A percentile compares a stretch with the other conserved stretches of the same genome.
These are phyloP conservation scores for Cutaneotrichosporon spelunceum DNA, from an alignment of 1,284 basidiomycete species.

Conservation along the genomic window DNA sequence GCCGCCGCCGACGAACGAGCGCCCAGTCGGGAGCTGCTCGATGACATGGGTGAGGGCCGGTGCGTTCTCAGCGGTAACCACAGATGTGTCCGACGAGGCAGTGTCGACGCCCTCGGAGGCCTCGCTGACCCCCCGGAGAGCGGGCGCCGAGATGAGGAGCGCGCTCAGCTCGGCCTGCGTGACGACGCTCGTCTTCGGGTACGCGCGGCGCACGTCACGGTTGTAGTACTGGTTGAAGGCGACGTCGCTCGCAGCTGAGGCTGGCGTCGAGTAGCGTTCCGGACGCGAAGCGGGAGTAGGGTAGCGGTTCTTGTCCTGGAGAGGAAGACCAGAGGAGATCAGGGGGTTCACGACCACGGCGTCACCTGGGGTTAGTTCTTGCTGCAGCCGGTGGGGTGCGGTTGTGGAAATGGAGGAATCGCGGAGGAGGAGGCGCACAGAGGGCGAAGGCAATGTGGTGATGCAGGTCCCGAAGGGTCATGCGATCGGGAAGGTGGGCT, in stretches of 20 bases:
- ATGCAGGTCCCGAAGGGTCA: too few species aligned
- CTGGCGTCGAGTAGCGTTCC: constrained; percentile 79
- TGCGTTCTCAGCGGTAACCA: constrained; percentile 51
- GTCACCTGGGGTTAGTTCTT: constrained; percentile 55
- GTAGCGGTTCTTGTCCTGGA: constrained; percentile 68
- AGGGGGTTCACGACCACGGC: constrained; percentile 65
- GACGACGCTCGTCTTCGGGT: constrained; percentile 79
- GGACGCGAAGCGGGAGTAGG: constrained; percentile 82
- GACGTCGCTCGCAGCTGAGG: constrained; percentile 68
- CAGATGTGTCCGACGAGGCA: constrained; percentile 27
- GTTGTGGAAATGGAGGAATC: constrained; percentile 58
- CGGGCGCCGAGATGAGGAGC: constrained; percentile 76
- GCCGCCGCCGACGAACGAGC: constrained; percentile 59
- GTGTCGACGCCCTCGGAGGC: constrained; percentile 56
- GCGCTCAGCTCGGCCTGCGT: constrained; percentile 75
- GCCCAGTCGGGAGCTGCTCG: constrained; percentile 61
- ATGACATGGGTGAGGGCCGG: constrained; percentile 59
- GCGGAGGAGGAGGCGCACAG: not conserved
- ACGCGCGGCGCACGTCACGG: constrained; percentile 83
- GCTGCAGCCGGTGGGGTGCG: constrained; percentile 30
- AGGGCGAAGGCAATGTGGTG: not conserved
- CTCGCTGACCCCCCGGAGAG: constrained; percentile 71
- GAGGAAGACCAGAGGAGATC: constrained; percentile 87
- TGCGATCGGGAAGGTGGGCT: too few species aligned
- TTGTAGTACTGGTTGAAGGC: constrained; percentile 70